phyloP scores from a whole-genome alignment of 257 asterid genomes.

The Primulina huaijiensis region DNA sequence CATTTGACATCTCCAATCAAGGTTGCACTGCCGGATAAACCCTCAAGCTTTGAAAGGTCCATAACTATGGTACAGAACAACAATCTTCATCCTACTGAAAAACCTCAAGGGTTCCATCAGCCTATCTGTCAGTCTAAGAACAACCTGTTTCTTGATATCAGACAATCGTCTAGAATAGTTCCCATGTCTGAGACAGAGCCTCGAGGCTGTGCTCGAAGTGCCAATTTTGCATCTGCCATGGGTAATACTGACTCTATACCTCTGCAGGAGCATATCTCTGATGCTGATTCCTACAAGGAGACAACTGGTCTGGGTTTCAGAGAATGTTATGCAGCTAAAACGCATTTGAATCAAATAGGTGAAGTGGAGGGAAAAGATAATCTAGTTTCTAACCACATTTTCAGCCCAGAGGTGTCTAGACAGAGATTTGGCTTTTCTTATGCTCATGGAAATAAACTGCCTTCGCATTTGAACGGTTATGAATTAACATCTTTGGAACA shows the following conservation, averaged over 20 bases:
- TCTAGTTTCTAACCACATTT: slow-evolving; percentile 22
- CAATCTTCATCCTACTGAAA: slow-evolving; percentile 31
- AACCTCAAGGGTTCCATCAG: slow-evolving; percentile 24
- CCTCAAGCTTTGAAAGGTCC: slow-evolving; percentile 49
- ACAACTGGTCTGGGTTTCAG: slow-evolving; percentile 24
- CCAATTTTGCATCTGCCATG: slow-evolving; percentile 29
- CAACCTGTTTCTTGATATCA: slow-evolving; percentile 27
- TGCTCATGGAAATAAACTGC: slow-evolving; percentile 30
- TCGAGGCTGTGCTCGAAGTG: slow-evolving; percentile 32
- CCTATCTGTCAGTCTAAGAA: slow-evolving; percentile 28
- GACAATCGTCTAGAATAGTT: slow-evolving; percentile 27
- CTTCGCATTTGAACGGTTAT: slow-evolving; percentile 28
- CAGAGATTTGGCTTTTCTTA: slow-evolving; percentile 30
- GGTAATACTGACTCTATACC: slow-evolving; percentile 19
- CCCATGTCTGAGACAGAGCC: slow-evolving; percentile 30
- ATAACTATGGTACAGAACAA: slow-evolving; percentile 55
- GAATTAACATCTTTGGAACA: slow-evolving; percentile 27
- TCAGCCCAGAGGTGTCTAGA: slow-evolving; percentile 27
- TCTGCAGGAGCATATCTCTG: slow-evolving; percentile 35
- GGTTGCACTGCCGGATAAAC: slow-evolving; percentile 62
- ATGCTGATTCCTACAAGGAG: slow-evolving; percentile 31
- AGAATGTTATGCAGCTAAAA: slow-evolving; percentile 26
- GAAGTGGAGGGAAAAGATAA: slow-evolving; percentile 27
- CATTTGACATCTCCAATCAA: slow-evolving; percentile 64
- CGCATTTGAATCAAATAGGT: slow-evolving; percentile 22